Evolutionary conservation across 345 rosid species (phyloP).

Genomic region (Triadica sebifera): DNA sequence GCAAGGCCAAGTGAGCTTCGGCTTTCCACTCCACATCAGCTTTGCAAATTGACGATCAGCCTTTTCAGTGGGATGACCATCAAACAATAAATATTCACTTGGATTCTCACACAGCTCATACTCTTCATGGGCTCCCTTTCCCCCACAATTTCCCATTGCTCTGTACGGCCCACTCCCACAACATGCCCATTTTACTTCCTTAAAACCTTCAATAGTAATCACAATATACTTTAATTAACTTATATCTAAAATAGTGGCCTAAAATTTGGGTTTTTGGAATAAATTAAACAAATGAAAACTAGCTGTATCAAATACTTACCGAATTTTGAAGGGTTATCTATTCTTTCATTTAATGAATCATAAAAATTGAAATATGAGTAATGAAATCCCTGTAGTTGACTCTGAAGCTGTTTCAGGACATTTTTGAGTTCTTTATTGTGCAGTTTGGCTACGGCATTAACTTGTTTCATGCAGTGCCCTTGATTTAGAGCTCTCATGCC

Average conservation of each 20-base stretch:
- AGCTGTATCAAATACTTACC: conserved; percentile 5
- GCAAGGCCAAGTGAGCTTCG: conserved; percentile 11
- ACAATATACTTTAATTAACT: too few species aligned
- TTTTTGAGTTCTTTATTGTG: conserved; percentile 20
- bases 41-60: conserved; percentile 17
- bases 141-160: conserved; percentile 11
- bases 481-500: neutral
- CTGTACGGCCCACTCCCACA: conserved; percentile 26
- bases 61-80: conserved; percentile 19
- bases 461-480: neutral
- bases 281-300: too few species aligned
- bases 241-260: too few species aligned
- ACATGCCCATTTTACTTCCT: conserved; percentile 22
- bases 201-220: conserved; percentile 16
- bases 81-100: conserved; percentile 15
- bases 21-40: conserved; percentile 22
- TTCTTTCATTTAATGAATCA: neutral
- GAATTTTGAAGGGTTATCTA: conserved; percentile 19
- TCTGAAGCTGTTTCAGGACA: conserved; percentile 6
- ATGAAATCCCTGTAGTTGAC: conserved; percentile 8
- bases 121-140: neutral
- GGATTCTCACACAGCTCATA: conserved; percentile 12
- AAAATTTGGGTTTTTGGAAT: too few species aligned
- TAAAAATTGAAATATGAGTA: conserved; percentile 18
- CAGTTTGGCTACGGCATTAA: neutral